These are phyloP conservation scores for Phanerochaete carnosa DNA, from an alignment of 768 basidiomycete species.

Conservation along the genomic window DNA sequence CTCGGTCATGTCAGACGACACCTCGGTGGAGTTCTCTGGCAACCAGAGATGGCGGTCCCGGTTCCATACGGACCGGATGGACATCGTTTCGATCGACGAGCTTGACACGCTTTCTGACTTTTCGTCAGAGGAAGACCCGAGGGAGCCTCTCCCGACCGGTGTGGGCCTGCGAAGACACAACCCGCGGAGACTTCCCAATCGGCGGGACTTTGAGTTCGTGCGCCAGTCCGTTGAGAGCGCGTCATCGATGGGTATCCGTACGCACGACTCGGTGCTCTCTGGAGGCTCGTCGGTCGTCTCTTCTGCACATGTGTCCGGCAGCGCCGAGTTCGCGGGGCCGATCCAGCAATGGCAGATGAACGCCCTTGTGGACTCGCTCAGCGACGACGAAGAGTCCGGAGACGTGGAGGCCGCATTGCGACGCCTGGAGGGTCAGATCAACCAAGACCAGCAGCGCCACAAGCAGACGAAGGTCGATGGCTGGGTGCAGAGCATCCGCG, in stretches of 20 bases:
- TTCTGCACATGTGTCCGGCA: constrained; percentile 29
- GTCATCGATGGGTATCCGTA: constrained; percentile 75
- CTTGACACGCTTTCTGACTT: constrained; percentile 70
- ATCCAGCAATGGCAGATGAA: constrained; percentile 86
- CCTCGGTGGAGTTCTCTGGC: background rate
- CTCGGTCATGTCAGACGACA: constrained; percentile 8
- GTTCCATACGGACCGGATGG: constrained; percentile 66
- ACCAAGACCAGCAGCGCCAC: constrained; percentile 63
- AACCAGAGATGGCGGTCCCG: background rate
- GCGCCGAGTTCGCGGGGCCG: constrained; percentile 32
- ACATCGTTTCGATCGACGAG: constrained; percentile 77
- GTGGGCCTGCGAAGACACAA: constrained; percentile 54
- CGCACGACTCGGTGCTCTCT: constrained; percentile 57
- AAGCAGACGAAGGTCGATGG: constrained; percentile 77
- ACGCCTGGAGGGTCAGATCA: constrained; percentile 83
- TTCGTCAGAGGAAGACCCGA: constrained; percentile 44
- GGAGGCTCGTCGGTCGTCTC: constrained; percentile 40
- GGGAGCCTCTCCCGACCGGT: constrained; percentile 36
- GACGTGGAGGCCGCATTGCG: constrained; percentile 81
- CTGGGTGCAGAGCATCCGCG: constrained; percentile 73
- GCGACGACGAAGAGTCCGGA: constrained; percentile 70
- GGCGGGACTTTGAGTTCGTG: constrained; percentile 81
- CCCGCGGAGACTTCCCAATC: constrained; percentile 60
- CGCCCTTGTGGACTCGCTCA: constrained; percentile 67
- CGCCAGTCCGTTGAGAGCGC: constrained; percentile 65